Evolutionary conservation across 768 basidiomycete species (phyloP), one percentile per base, ranked within the genome.

Genomic region (Amanita thiersii): DNA sequence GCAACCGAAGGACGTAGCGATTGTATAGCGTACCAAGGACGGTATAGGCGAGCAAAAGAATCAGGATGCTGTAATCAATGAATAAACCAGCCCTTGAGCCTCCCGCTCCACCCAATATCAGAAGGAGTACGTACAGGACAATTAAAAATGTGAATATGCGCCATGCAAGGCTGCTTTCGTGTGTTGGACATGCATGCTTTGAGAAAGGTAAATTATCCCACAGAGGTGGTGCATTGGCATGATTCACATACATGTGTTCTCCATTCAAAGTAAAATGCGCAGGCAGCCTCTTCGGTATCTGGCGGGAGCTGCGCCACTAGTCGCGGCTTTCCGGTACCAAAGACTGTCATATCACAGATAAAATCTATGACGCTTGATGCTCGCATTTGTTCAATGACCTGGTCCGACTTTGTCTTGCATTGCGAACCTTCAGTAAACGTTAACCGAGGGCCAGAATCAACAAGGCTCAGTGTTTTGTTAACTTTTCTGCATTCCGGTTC

Each of bases 211-310:
- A 47, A 25, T 38, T n/a, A n/a, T n/a, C n/a, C n/a, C n/a, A n/a
- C 15, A 30, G 18, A 12, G 37, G 24, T 39, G 17, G 23, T 17
- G 37, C 29, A 35, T 14, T 4, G 19, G 25, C 21, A 29, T 19
- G 32, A 6, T 32, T 21, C n/a, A 19, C 17, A 52, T 49, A 90
- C 88, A 50, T 77, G 78, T 3, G 85, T 90, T 42, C 72, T 67
- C 90, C 90, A 93, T 63, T 92, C 87, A 28, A 93, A 61, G 44
- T 84, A 74, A 55, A 81, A 91, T 9, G 78, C 73, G 56, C 90
- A 93, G n/a, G 76, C 77, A 19, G 54, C 54, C 6, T 80, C 73
- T 24, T 82, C 77, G 11, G 75, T 72, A 6, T 64, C 63, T 5
- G 77, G 75, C 3, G 85, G 85, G 17, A 89, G 72, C 37, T 83